Conservation (phyloP, 345 rosid genomes). For the Pistacia vera region DNA sequence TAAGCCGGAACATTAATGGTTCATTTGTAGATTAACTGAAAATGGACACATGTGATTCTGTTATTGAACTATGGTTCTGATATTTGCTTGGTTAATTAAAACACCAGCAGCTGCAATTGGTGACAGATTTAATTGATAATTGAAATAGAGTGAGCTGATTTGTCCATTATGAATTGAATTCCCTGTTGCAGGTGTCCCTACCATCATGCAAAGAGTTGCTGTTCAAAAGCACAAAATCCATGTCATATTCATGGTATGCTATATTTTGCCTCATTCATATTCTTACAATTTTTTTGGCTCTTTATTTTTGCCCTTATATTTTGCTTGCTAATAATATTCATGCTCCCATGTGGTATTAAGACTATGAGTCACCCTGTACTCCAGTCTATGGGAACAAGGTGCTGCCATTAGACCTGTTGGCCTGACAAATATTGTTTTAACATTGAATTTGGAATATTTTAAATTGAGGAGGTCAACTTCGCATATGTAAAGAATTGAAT, state of each 20-base stretch:
- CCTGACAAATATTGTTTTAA: neutral
- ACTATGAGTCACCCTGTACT: neutral
- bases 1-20: neutral
- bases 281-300: neutral
- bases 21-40: neutral
- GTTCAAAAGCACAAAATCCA: constrained; percentile 92
- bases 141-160: neutral
- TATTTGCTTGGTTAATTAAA: neutral
- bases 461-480: constrained; percentile 10
- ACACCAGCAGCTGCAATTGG: neutral
- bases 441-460: neutral
- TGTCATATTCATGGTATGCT: constrained; percentile 90
- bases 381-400: neutral
- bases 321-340: neutral
- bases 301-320: constrained; percentile 7
- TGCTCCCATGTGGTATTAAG: neutral
- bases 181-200: constrained; percentile 77
- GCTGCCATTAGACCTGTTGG: neutral
- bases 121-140: neutral
- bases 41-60: neutral
- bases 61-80: neutral
- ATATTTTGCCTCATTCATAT: neutral
- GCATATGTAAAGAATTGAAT: neutral
- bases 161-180: constrained; percentile 21
- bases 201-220: constrained; percentile 96